Evolutionary conservation across 2,329 filamentous ascomycete species (phyloP), one percentile per base, ranked within the genome.

Genomic region (Paracamarosporium sp.): DNA sequence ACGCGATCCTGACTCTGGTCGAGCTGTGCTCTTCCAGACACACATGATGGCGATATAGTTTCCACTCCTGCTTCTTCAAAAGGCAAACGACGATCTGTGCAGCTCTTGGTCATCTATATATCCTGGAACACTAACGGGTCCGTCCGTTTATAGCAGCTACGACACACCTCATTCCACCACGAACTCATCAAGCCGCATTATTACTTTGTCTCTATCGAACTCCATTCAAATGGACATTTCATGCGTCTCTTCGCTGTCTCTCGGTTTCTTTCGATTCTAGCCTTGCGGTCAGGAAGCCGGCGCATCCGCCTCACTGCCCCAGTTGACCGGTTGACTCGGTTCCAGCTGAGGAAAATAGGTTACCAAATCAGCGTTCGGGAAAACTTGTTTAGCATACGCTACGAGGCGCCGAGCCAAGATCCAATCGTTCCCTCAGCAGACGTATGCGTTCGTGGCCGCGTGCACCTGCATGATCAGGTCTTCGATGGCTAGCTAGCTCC

Each of bases 321-420:
- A 41, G 33, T 57, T 53, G 51, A 55, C 55, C 48, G 53, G 53
- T 57, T 50, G 53, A 45, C 53, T 59, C 50, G 57, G 57, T 56
- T 61, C 57, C 41, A 33, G 25, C 46, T 38, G 31, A 28, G 55
- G 61, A 65, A 68, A 61, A 63, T 66, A 64, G 65, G 61, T 57
- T 50, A 53, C 44, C 70, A 65, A 71, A 72, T 66, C 70, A 72
- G 43, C 64, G 61, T 33, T 50, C 65, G 51, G 60, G 57, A 61
- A 60, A 60, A 62, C 63, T 63, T 63, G 64, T 69, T 70, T 68
- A n/a, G n/a, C n/a, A n/a, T n/a, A 62, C 63, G 64, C 63, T 63
- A 68, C 65, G 60, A 64, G 56, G 62, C 61, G 56, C 65, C 68
- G 67, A 66, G 67, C 56, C 59, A 57, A 56, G 54, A 59, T 52